Percentiles rank a stretch among this genome's conserved stretches.
Conservation (phyloP, 179 eudicot genomes). For the Corrigiola litoralis region DNA sequence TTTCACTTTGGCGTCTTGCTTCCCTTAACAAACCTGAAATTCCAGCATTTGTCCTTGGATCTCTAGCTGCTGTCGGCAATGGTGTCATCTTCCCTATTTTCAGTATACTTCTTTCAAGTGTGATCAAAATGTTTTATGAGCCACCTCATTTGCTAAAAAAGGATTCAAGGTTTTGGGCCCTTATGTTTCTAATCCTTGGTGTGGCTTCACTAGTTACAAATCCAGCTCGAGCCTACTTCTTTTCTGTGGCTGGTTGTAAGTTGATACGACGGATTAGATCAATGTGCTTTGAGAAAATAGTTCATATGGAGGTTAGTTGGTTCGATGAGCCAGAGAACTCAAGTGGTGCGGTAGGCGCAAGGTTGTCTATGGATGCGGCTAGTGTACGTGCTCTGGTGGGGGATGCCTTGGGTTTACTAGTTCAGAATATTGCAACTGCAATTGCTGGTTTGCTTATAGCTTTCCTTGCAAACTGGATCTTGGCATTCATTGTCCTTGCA, state of each 20-base stretch:
- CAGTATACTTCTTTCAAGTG: constrained; percentile 1
- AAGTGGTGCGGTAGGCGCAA: constrained; percentile 12
- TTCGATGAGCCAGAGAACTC: constrained; percentile 12
- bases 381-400: constrained; percentile 6
- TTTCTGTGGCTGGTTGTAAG: constrained; percentile 10
- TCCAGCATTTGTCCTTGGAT: constrained; percentile 1
- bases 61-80: not conserved
- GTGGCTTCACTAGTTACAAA: constrained; percentile 1
- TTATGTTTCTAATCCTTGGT: constrained; percentile 3
- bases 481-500: not conserved
- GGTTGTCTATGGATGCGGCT: constrained; percentile 12
- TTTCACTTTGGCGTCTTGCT: constrained; percentile 9
- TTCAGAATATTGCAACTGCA: constrained; percentile 9
- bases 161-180: constrained; percentile 6
- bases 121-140: constrained; percentile 2
- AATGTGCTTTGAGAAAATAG: constrained; percentile 7
- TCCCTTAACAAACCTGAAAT: constrained; percentile 15
- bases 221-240: constrained; percentile 7
- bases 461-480: constrained; percentile 11
- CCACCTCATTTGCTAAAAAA: not conserved
- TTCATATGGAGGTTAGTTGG: constrained; percentile 15
- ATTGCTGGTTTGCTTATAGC: constrained; percentile 4
- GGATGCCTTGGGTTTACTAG: constrained; percentile 5
- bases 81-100: constrained; percentile 9
- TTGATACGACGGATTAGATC: constrained; percentile 8